Evolutionary conservation across 1,284 basidiomycete genomes (phyloP), one percentile per base, ranked within the genome.

Genomic region (Ustilago cynodontis): DNA sequence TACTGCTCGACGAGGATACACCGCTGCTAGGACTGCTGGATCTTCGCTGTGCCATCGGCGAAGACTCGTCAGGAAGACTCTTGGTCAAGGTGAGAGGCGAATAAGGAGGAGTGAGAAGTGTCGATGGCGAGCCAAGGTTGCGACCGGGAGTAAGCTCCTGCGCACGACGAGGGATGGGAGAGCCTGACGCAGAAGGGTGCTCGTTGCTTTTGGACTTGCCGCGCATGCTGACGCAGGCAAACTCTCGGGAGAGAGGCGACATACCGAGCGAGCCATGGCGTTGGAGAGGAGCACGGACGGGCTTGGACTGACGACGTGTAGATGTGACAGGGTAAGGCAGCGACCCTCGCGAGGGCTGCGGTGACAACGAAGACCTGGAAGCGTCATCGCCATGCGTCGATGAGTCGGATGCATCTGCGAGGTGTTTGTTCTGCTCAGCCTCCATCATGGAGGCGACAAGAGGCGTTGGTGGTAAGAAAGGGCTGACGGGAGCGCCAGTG

Each of bases 381-480:
- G 54, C 62, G 22, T 51, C 61, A 24, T 55, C 60, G 26, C 55
- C 28, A 13, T 52, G 59, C 43, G 29, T 64, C 43, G 67, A 33
- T 18, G 16, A 50, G 16, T 58, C 56, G 45, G 28, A 24, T 11
- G 14, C 52, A 16, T 57, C 53, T 24, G 20, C 52, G 8, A 67
- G 52, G 26, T 57, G 53, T 56, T 71, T 61, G 59, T 18, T 56
- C 59, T 71, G 71, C 55, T 80, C 73, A n/a, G 50, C 60, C 52
- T 76, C 68, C 69, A 77, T 69, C 65, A 77, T 72, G 37, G 77
- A 67, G 33, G 70, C 66, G 1, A 76, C 70, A 7, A 83, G 68
- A 6, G 82, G 82, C 2, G 82, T 83, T 2, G 82, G 82, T 3
- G 82, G 82, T 45, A 81, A 28, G 59, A 83, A 83, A 39, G 82